Evolutionary conservation across 768 basidiomycete genomes (phyloP).

Genomic region (Pleurotus tuber-regium): DNA sequence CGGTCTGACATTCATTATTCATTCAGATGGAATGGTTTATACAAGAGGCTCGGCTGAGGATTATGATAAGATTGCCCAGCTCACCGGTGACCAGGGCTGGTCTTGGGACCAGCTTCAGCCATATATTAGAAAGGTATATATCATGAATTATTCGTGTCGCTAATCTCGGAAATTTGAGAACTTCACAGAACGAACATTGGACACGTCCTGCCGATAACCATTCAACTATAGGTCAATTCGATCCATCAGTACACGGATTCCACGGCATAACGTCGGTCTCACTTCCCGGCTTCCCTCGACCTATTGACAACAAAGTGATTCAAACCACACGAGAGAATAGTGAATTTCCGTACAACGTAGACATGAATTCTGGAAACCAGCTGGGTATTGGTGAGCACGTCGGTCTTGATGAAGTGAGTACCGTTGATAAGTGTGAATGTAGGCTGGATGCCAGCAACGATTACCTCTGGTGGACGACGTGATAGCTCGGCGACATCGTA

Average conservation of each 20-base stretch:
- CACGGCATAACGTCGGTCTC: conserved; percentile 20
- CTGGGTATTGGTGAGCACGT: conserved; percentile 24
- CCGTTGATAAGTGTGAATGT: too few species aligned
- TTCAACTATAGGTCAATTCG: conserved; percentile 23
- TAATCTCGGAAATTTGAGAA: neutral
- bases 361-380: conserved; percentile 29
- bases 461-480: conserved; percentile 25
- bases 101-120: conserved; percentile 21
- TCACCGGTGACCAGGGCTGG: conserved; percentile 22
- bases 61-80: conserved; percentile 19
- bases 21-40: conserved; percentile 21
- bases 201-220: conserved; percentile 20
- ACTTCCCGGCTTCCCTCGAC: conserved; percentile 16
- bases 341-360: conserved; percentile 30
- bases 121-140: too few species aligned
- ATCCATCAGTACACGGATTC: conserved; percentile 25
- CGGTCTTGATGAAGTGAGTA: too few species aligned
- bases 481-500: conserved; percentile 28
- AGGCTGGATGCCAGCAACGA: conserved; percentile 28
- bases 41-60: conserved; percentile 22
- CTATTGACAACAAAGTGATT: conserved; percentile 19
- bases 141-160: conserved; percentile 15
- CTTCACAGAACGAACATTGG: conserved; percentile 17
- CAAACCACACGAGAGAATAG: conserved; percentile 18
- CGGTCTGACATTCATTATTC: neutral